These are phyloP conservation scores for Ascochyta pisi DNA, from an alignment of 2,329 filamentous ascomycete genomes.

Conservation along the genomic window DNA sequence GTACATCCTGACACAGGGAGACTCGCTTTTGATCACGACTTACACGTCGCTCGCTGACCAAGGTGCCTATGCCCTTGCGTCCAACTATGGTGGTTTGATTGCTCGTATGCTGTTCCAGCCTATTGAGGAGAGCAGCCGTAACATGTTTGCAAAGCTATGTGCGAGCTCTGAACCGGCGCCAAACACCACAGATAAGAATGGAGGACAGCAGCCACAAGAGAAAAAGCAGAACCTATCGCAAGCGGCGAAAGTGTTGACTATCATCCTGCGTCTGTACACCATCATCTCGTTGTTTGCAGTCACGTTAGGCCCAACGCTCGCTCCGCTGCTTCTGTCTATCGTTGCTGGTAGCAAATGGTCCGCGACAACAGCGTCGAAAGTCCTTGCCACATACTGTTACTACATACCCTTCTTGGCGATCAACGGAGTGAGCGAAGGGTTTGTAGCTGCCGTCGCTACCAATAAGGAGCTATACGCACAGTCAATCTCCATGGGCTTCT, in stretches of 20 bases:
- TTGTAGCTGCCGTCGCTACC: slow-evolving; percentile 85
- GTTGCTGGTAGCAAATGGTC: slow-evolving; percentile 82
- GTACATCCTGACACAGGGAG: slow-evolving; percentile 91
- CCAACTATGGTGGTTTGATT: slow-evolving; percentile 88
- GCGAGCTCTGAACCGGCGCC: slow-evolving; percentile 43
- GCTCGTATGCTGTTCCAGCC: slow-evolving; percentile 93
- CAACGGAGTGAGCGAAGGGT: slow-evolving; percentile 91
- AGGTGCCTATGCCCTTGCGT: slow-evolving; percentile 89
- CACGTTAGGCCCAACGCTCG: slow-evolving; percentile 75
- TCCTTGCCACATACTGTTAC: slow-evolving; percentile 83
- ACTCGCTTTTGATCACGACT: slow-evolving; percentile 83
- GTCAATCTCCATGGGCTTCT: slow-evolving; percentile 82
- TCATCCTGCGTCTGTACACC: slow-evolving; percentile 74
- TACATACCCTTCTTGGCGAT: slow-evolving; percentile 92
- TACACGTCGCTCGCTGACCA: slow-evolving; percentile 81
- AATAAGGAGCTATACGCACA: slow-evolving; percentile 77
- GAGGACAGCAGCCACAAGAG: slow-evolving; percentile 15
- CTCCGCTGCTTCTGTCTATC: slow-evolving; percentile 74
- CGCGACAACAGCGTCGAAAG: slow-evolving; percentile 71
- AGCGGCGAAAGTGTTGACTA: slow-evolving; percentile 62
- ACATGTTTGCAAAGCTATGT: slow-evolving; percentile 85
- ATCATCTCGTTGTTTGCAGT: slow-evolving; percentile 74
- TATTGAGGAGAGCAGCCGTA: slow-evolving; percentile 90
- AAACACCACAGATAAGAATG: slow-evolving; percentile 4
- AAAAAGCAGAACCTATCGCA: slow-evolving; percentile 42